Evolutionary conservation across 805 yeast species (phyloP), one percentile per base, ranked within the genome.

Genomic region (Kluyveromyces dobzhanskii): DNA sequence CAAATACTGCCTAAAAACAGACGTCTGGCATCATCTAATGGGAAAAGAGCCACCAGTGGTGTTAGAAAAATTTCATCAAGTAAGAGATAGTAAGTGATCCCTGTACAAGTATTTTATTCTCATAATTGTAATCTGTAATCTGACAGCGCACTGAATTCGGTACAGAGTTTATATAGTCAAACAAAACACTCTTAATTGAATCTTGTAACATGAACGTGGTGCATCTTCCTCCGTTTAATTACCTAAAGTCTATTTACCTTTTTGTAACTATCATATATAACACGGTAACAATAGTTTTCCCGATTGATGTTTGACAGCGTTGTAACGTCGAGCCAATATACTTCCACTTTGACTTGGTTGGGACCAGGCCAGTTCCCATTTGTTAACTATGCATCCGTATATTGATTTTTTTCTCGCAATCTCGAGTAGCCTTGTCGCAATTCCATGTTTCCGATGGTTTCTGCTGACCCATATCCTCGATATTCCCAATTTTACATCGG

Each of bases 331-430:
- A 0, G 87, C 85, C 24, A 80, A 62, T 41, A 69, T 66, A 1
- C 77, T 76, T 0, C 90, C 90, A 41, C 70, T 67, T 36, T 67
- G 72, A 42, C 83, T 76, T 0, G 88, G 87, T 53, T 81, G 90
- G 32, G 85, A 77, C 75, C 85, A 81, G 1, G 78, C 83, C 14
- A 81, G 54, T 42, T 74, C 69, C 12, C 44, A 46, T 40, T 57
- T 69, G 2, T 59, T 57, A 11, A 79, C 46, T 0, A 17, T 36
- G 40, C 70, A 50, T 0, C 85, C 85, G 49, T 73, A 74, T 1
- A 78, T 57, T 17, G 73, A 59, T 39, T 73, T 47, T 1, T 51
- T 51, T 38, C 67, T 56, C 0, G 76, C 74, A 3, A 65, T 53
- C 3, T 69, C 54, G 4, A 80, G 47, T 33, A 81, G 49, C 31